These are phyloP conservation scores for Botrytis galanthina DNA, from an alignment of 2,329 filamentous ascomycete species.

Conservation along the genomic window DNA sequence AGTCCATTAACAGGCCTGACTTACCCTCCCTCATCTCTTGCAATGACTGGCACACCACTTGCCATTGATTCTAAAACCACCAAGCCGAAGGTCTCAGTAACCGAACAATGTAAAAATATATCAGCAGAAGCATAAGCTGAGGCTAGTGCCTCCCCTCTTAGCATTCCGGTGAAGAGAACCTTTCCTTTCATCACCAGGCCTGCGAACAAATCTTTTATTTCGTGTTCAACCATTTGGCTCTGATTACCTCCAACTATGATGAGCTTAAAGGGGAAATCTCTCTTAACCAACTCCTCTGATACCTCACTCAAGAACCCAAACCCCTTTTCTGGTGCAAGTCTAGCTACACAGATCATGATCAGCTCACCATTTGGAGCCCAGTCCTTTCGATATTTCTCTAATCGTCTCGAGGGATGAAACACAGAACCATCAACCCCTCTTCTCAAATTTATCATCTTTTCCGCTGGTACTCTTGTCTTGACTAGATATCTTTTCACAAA, in stretches of 20 bases:
- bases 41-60: slow-evolving; percentile 66
- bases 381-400: slow-evolving; percentile 49
- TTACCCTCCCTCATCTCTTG: slow-evolving; percentile 60
- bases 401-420: slow-evolving; percentile 56
- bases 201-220: slow-evolving; percentile 60
- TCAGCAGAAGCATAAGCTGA: slow-evolving; percentile 66
- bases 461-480: slow-evolving; percentile 51
- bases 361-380: slow-evolving; percentile 62
- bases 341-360: slow-evolving; percentile 64
- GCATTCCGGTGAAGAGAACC: slow-evolving; percentile 66
- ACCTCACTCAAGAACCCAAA: slow-evolving; percentile 64
- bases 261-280: slow-evolving; percentile 59
- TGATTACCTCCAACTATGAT: slow-evolving; percentile 67
- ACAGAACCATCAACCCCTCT: slow-evolving; percentile 63
- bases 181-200: slow-evolving; percentile 48
- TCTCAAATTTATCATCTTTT: slow-evolving; percentile 60
- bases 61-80: slow-evolving; percentile 72
- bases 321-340: slow-evolving; percentile 68
- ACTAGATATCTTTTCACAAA: slow-evolving; percentile 62
- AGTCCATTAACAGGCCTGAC: neutral
- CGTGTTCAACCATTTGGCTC: slow-evolving; percentile 59
- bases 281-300: slow-evolving; percentile 52
- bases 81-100: slow-evolving; percentile 54
- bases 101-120: slow-evolving; percentile 66
- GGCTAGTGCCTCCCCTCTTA: slow-evolving; percentile 59